These are phyloP conservation scores for Biscogniauxia marginata DNA, from an alignment of 2,329 filamentous ascomycete genomes.

Conservation along the genomic window DNA sequence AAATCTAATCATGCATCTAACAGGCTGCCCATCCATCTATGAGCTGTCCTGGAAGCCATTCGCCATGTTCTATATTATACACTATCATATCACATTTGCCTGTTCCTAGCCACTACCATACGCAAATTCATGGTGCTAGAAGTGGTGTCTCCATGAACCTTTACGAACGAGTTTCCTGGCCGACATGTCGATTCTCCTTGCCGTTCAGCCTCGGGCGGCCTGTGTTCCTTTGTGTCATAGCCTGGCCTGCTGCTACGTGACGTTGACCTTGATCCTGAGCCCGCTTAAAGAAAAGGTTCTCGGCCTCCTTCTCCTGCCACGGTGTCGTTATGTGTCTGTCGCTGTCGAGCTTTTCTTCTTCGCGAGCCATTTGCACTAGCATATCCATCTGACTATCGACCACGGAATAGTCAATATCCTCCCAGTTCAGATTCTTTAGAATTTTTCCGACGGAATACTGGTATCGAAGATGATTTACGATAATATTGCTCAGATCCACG, in stretches of 20 bases:
- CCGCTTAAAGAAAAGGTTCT: neutral
- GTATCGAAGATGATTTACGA: slow-evolving; percentile 70
- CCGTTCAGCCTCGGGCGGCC: neutral
- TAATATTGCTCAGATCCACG: slow-evolving; percentile 62
- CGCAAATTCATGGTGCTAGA: neutral
- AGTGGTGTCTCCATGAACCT: neutral
- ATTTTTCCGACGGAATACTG: slow-evolving; percentile 65
- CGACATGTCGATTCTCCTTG: slow-evolving; percentile 4
- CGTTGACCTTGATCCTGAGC: neutral
- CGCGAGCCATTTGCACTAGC: slow-evolving; percentile 28
- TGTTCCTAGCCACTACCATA: neutral
- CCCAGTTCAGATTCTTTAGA: slow-evolving; percentile 65
- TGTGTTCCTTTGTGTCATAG: neutral
- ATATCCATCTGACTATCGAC: slow-evolving; percentile 32
- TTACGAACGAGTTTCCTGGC: neutral
- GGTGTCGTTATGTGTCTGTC: slow-evolving; percentile 3
- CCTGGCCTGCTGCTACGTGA: neutral
- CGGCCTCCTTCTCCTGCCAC: neutral
- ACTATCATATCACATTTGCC: neutral
- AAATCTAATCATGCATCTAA: slow-evolving; percentile 13
- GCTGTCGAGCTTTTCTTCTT: slow-evolving; percentile 17
- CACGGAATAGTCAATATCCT: slow-evolving; percentile 54
- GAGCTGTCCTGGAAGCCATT: neutral
- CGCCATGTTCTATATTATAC: slow-evolving; percentile 14
- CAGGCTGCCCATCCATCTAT: neutral